Base-by-base conservation (phyloP, 371 early-diverging fungal species). In the Nematocida ironsii region DNA sequence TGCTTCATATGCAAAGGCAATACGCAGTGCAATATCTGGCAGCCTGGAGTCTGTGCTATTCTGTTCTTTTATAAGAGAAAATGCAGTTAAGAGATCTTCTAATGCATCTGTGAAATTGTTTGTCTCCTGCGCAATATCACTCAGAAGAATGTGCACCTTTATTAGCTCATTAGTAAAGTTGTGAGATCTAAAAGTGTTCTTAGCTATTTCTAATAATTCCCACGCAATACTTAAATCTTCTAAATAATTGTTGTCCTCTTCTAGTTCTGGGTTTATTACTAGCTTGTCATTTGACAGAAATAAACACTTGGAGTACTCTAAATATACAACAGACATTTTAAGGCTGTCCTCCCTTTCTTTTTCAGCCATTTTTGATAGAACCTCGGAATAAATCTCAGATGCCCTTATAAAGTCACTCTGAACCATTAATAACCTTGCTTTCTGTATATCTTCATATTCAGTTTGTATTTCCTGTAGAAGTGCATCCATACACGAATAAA, bases 211-310 rank as follows among this genome's bases (percentile, higher is more conserved):
- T 16, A 87, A 52, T 1, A 85, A 2, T 50, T 84, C 83, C 87
- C 87, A 87, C 40, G 84, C 83, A 39, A 64, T 83, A 57, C 85
- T 85, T 9, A 87, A 44, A 62, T 87, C 87, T 45, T 87, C 85
- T 57, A 85, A 82, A 13, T 62, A 73, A n/a, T 72, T 61, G 25
- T 72, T 52, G 60, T 71, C 80, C 72, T 80, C 74, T 67, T 47
- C 58, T 42, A 57, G 45, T 50, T 81, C 73, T 56, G 72, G 62
- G 44, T 67, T 82, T 20, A 62, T 18, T 11, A 84, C 69, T 56
- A 58, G 5, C 58, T 84, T 73, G 50, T 83, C 84, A 44, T 72
- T 74, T 9, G 74, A 84, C 64, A 83, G 67, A 44, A 87, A 45
- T 2, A 87, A 72, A 52, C 72, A 55, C 58, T 72, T 73, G 3